These are phyloP conservation scores for Holtermannia corniformis DNA, from an alignment of 768 basidiomycete species.

Conservation along the genomic window DNA sequence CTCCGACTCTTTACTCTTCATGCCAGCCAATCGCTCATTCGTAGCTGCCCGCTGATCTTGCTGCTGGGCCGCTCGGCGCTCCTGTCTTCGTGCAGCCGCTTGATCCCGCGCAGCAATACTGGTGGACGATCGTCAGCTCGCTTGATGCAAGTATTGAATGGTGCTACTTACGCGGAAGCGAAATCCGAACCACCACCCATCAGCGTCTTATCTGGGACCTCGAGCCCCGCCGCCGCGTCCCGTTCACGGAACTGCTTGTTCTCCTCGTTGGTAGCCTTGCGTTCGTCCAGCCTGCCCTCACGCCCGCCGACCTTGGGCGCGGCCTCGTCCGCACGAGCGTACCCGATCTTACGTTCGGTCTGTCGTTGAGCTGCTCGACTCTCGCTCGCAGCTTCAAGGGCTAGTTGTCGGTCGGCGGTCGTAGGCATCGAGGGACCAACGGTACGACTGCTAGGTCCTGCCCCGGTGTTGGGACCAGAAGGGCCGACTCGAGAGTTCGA, in stretches of 20 bases:
- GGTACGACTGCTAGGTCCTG: not conserved
- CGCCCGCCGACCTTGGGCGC: slow-evolving; percentile 71
- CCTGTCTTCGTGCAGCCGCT: slow-evolving; percentile 54
- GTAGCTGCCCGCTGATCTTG: slow-evolving; percentile 46
- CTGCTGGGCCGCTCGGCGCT: slow-evolving; percentile 34
- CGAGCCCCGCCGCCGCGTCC: slow-evolving; percentile 61
- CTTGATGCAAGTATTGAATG: slow-evolving; percentile 1
- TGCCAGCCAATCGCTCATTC: slow-evolving; percentile 55
- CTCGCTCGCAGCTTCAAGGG: slow-evolving; percentile 56
- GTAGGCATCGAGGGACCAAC: slow-evolving; percentile 16
- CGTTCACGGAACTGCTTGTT: slow-evolving; percentile 56
- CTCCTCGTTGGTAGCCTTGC: slow-evolving; percentile 59
- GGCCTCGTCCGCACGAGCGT: slow-evolving; percentile 63
- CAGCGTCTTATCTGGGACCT: slow-evolving; percentile 66
- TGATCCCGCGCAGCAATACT: slow-evolving; percentile 70
- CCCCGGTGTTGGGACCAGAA: slow-evolving; percentile 1
- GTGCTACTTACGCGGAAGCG: slow-evolving; percentile 53
- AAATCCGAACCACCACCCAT: slow-evolving; percentile 72
- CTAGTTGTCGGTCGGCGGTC: slow-evolving; percentile 49
- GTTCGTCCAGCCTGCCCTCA: slow-evolving; percentile 81
- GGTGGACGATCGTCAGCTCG: slow-evolving; percentile 5
- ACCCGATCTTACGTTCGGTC: slow-evolving; percentile 55
- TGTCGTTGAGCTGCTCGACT: slow-evolving; percentile 52
- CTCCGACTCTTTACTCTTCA: slow-evolving; percentile 71
- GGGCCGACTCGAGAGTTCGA: slow-evolving; percentile 8